Percentiles rank a stretch among this genome's conserved stretches.
These are phyloP conservation scores for Linnemannia hyalina DNA, from an alignment of 192 early-diverging fungal species.

Conservation along the genomic window DNA sequence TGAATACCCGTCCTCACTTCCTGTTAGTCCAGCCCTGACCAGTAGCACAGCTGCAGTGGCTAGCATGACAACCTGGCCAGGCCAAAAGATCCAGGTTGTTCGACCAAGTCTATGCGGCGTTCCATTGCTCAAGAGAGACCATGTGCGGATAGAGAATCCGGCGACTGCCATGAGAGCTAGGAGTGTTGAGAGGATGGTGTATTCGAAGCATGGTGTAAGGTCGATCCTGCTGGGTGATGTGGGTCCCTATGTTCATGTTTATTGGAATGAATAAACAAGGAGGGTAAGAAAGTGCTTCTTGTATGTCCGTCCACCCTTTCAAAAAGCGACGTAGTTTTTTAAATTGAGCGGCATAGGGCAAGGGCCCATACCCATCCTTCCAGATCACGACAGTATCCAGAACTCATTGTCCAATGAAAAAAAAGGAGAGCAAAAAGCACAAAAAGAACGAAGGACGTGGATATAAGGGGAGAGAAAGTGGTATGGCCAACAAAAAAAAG, in stretches of 20 bases:
- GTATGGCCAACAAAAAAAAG: too few species aligned
- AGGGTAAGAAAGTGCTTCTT: too few species aligned
- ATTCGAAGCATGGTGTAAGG: slow-evolving; percentile 31
- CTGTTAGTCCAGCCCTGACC: slow-evolving; percentile 16
- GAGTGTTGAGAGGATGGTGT: slow-evolving; percentile 28
- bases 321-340: neutral
- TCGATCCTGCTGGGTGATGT: slow-evolving; percentile 13
- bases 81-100: slow-evolving; percentile 24
- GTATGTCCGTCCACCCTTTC: neutral
- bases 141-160: neutral
- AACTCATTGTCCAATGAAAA: neutral
- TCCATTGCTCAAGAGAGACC: neutral
- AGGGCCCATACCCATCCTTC: neutral
- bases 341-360: neutral
- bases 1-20: neutral
- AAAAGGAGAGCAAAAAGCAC: neutral
- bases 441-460: neutral
- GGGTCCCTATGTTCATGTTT: slow-evolving; percentile 7
- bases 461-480: too few species aligned
- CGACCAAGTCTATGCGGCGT: slow-evolving; percentile 30
- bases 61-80: slow-evolving; percentile 19
- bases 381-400: neutral
- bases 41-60: slow-evolving; percentile 4
- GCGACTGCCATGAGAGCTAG: slow-evolving; percentile 19
- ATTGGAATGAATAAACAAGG: neutral